Evolutionary conservation across 768 basidiomycete species (phyloP).

Genomic region (Pleurotus platypus): DNA sequence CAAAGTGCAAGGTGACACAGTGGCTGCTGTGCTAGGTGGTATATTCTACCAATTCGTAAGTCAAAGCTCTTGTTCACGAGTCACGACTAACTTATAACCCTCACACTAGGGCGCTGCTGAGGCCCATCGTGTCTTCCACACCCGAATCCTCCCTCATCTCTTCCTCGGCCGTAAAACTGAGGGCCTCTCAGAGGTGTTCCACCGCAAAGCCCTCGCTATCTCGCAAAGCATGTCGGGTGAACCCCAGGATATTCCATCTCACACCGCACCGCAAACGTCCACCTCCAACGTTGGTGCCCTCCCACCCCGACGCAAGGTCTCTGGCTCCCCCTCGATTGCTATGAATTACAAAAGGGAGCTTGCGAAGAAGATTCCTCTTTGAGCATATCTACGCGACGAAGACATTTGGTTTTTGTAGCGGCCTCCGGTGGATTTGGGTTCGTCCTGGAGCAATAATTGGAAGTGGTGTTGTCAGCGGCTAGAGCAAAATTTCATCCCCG

Average conservation of each 20-base stretch:
- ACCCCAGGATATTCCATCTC: not conserved
- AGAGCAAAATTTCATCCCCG: too few species aligned
- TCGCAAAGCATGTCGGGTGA: constrained; percentile 36
- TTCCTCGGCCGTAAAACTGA: constrained; percentile 23
- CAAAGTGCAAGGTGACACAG: constrained; percentile 75
- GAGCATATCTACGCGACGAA: too few species aligned
- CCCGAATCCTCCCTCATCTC: constrained; percentile 42
- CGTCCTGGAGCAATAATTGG: too few species aligned
- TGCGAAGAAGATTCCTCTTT: too few species aligned
- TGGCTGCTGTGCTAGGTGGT: constrained; percentile 73
- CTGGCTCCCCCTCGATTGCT: too few species aligned
- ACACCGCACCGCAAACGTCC: too few species aligned
- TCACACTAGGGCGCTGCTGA: constrained; percentile 39
- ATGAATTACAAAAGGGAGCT: too few species aligned
- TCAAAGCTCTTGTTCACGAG: constrained; percentile 12
- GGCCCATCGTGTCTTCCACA: constrained; percentile 49
- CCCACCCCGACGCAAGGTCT: too few species aligned
- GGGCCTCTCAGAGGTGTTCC: constrained; percentile 45
- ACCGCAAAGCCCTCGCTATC: constrained; percentile 39
- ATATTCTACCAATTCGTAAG: constrained; percentile 80
- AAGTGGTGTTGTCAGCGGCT: too few species aligned
- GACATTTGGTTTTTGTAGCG: too few species aligned
- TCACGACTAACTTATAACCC: constrained; percentile 6
- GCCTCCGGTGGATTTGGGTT: too few species aligned
- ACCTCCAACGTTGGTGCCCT: too few species aligned